Base-by-base conservation (phyloP, 108 stramenopile species). In the Mediolabrus comicus region DNA sequence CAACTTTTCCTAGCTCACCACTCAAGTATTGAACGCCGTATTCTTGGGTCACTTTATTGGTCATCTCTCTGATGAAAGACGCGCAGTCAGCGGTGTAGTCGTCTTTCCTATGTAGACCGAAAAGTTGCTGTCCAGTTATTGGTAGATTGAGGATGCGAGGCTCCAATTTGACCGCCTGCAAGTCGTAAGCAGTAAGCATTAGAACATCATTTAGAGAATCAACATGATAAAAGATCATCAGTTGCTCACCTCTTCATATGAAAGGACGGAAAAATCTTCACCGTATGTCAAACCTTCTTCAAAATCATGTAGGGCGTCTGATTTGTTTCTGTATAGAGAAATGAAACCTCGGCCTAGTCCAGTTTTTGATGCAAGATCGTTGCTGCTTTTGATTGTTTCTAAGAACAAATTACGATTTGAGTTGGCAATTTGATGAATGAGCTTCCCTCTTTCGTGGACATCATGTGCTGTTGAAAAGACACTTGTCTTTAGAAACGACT, bases 11-110 rank as follows among this genome's bases (percentile, higher is more conserved):
- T 36, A n/a, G 19, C 1, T 24, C 19, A 41, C 57, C 68, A 69
- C 69, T 38, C 17, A 30, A 33, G 36, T 72, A 72, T 32, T 72
- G 55, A 1, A 72, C 55, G 13, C 71, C 71, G 12, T 22, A 53
- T 17, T 58, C 51, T 51, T 57, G 8, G 9, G 46, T 64, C 2
- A 72, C 58, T 30, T 38, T 59, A 14, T 65, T 25, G 12, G 62
- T 62, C 16, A 81, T 32, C 13, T 66, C 41, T 62, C 65, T 54
- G 11, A 81, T 61, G 49, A 64, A 81, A 0, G 46, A 16, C 25
- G 66, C 63, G 30, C 74, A 81, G 27, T 76, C 66, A 5, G 75
- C 74, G 28, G 74, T 71, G 13, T 62, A 61, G 51, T 81, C 80
- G 49, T 75, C 46, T 8, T 27, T 32, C 28, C 80, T 52, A 57